A percentile compares a stretch with the other conserved stretches of the same genome.
phyloP scores from a whole-genome alignment of 768 basidiomycete species.

The Vishniacozyma victoriae region DNA sequence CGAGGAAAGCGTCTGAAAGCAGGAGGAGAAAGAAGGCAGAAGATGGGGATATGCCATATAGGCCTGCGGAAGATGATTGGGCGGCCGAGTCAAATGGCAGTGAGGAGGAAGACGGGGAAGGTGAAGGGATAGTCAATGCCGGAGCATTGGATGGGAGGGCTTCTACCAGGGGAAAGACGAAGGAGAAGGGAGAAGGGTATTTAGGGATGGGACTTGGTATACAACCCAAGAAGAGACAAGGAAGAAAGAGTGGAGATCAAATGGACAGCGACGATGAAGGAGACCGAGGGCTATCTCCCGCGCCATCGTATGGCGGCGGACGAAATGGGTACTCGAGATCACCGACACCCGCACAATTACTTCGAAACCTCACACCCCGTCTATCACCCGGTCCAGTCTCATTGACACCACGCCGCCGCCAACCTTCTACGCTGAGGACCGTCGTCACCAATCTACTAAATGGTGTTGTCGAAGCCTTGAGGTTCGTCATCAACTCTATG shows the following conservation, averaged over 20 bases:
- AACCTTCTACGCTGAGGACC: constrained; percentile 22
- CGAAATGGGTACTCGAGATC: constrained; percentile 13
- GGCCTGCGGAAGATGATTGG: constrained; percentile 34
- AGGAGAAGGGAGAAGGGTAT: constrained; percentile 37
- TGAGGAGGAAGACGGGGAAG: constrained; percentile 33
- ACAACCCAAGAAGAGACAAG: constrained; percentile 23
- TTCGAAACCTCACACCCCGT: constrained; percentile 29
- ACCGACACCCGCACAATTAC: constrained; percentile 26
- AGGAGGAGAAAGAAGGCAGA: constrained; percentile 14
- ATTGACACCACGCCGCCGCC: constrained; percentile 17
- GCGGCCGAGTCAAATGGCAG: constrained; percentile 12
- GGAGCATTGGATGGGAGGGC: constrained; percentile 35
- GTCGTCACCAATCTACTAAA: constrained; percentile 33
- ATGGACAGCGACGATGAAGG: constrained; percentile 10
- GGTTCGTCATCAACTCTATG: constrained; percentile 20
- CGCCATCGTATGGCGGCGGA: constrained; percentile 11
- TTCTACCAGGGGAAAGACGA: constrained; percentile 28
- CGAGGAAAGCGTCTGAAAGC: constrained; percentile 8
- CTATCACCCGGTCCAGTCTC: constrained; percentile 19
- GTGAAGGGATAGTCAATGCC: constrained; percentile 29
- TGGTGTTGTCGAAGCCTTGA: constrained; percentile 21
- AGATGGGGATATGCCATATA: constrained; percentile 37
- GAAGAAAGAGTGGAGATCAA: constrained; percentile 10
- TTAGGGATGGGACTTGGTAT: constrained; percentile 38
- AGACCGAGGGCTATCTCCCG: constrained; percentile 1